Conservation (phyloP, 345 rosid species). For the Dimocarpus longan region DNA sequence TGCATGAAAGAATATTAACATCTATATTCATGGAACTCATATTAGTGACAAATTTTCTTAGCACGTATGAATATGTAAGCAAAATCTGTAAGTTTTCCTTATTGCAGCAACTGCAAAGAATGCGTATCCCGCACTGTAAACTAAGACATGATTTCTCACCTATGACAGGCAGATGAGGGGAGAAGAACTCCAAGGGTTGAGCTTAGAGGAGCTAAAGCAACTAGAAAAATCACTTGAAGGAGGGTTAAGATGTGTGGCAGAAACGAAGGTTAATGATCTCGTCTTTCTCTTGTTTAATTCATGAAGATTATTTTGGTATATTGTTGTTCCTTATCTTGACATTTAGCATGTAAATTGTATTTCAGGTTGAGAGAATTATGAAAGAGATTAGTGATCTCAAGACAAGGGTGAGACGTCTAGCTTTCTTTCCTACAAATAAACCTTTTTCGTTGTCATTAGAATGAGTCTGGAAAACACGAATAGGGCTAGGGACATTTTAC, state of each 20-base stretch:
- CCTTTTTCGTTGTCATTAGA: background rate
- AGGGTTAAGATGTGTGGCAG: slow-evolving; percentile 44
- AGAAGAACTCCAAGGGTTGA: no score
- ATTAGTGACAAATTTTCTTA: no score
- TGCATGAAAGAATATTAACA: no score
- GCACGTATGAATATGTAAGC: no score
- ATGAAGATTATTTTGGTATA: background rate
- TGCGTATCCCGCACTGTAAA: no score
- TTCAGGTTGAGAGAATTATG: slow-evolving; percentile 30
- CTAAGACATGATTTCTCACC: no score
- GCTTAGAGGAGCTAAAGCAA: no score
- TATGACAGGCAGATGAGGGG: no score
- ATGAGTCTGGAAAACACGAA: background rate
- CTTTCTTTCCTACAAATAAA: background rate
- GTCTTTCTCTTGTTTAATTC: background rate
- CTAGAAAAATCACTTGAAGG: slow-evolving; percentile 48
- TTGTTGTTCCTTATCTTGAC: background rate
- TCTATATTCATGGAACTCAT: no score
- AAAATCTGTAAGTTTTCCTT: no score
- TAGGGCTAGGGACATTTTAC: background rate
- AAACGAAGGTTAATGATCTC: slow-evolving; percentile 35
- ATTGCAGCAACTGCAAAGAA: no score
- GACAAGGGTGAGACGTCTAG: slow-evolving; percentile 27
- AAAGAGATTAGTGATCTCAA: slow-evolving; percentile 32
- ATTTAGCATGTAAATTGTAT: background rate